Percentiles rank a stretch among this genome's conserved stretches.
Evolutionary conservation across 1,284 basidiomycete genomes (phyloP).

Genomic region (Cutaneotrichosporon dermatis): DNA sequence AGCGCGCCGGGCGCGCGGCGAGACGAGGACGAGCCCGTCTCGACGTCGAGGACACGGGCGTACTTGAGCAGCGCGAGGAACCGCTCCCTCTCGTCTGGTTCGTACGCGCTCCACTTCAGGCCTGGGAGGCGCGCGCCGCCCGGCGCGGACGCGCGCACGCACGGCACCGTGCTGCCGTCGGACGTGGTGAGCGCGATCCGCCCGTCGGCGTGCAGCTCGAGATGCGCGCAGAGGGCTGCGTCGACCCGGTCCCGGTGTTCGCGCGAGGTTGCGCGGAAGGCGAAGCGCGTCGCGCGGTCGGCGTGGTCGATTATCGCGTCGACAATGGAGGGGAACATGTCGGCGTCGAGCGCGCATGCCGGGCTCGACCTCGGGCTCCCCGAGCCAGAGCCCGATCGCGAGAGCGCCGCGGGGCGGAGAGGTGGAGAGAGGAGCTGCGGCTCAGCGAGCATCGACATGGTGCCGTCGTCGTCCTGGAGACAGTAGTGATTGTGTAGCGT

Average conservation of each 20-base stretch:
- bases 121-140: conserved; percentile 7
- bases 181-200: neutral
- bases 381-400: too few species aligned
- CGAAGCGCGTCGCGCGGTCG: neutral
- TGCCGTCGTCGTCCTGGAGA: too few species aligned
- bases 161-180: neutral
- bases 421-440: too few species aligned
- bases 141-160: neutral
- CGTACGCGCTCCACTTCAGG: conserved; percentile 5
- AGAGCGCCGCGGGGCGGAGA: too few species aligned
- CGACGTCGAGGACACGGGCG: conserved; percentile 5
- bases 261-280: conserved; percentile 6
- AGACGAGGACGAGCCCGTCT: neutral
- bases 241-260: conserved; percentile 3
- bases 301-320: conserved; percentile 6
- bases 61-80: conserved; percentile 2
- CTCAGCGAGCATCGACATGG: too few species aligned
- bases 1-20: neutral
- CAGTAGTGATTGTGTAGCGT: too few species aligned
- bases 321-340: conserved; percentile 10
- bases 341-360: neutral
- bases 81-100: neutral
- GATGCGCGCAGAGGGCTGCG: neutral
- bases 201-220: neutral
- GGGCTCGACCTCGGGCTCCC: too few species aligned